A percentile compares a stretch with the other conserved stretches of the same genome.
Conservation (phyloP, 441 rosid genomes). For the Francoa sonchifolia region DNA sequence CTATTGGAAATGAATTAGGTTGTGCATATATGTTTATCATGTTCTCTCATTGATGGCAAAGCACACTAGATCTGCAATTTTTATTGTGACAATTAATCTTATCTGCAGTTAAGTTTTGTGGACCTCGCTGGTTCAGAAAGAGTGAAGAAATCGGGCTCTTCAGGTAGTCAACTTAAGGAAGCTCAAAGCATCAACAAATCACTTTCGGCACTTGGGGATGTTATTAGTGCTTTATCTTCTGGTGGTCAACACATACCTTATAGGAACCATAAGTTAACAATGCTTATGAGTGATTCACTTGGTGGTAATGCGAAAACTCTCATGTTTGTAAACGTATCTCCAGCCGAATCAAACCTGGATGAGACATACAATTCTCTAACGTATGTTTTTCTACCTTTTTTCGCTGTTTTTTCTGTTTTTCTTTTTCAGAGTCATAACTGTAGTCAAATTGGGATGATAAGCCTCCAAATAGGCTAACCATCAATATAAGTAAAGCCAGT, state of each 20-base stretch:
- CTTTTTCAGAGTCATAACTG: neutral
- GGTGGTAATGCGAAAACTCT: constrained; percentile 98
- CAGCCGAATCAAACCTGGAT: constrained; percentile 82
- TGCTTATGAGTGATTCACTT: constrained; percentile 96
- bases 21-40: too few species aligned
- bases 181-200: constrained; percentile 96
- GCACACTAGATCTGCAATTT: too few species aligned
- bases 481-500: too few species aligned
- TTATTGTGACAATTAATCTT: neutral
- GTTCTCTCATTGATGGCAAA: too few species aligned
- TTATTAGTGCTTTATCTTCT: constrained; percentile 79
- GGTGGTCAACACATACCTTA: constrained; percentile 86
- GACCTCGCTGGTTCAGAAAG: constrained; percentile 98
- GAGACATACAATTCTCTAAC: constrained; percentile 78
- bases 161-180: constrained; percentile 75
- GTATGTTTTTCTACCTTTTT: constrained; percentile 28
- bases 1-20: neutral
- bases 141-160: constrained; percentile 80
- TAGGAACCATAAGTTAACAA: constrained; percentile 84
- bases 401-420: neutral
- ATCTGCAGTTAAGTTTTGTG: constrained; percentile 75
- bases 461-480: too few species aligned
- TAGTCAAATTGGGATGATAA: neutral
- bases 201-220: constrained; percentile 93
- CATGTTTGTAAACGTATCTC: constrained; percentile 90